phyloP scores from a whole-genome alignment of 768 basidiomycete species.

The Pulveroboletus sp. region DNA sequence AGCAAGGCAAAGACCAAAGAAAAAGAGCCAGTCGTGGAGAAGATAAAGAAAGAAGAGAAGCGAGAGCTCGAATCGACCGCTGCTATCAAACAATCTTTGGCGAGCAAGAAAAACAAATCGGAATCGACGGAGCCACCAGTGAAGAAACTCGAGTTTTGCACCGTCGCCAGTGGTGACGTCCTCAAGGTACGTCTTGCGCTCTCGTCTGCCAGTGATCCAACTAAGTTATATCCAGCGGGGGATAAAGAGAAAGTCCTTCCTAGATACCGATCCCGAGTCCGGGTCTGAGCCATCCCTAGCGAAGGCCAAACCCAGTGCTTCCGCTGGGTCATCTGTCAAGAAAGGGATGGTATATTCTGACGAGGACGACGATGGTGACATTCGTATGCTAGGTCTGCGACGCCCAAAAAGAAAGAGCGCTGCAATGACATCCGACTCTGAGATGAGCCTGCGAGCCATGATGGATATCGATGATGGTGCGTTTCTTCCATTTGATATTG shows the following conservation, averaged over 20 bases:
- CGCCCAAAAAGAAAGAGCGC: constrained; percentile 32
- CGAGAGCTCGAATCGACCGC: neutral
- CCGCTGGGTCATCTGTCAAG: constrained; percentile 30
- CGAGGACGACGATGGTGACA: constrained; percentile 48
- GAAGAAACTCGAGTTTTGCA: neutral
- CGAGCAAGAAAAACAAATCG: neutral
- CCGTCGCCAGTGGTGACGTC: neutral
- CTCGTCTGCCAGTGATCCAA: neutral
- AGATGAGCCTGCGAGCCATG: constrained; percentile 47
- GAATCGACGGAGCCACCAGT: neutral
- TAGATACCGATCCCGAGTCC: constrained; percentile 22
- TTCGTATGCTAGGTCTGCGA: constrained; percentile 20
- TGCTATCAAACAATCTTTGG: neutral
- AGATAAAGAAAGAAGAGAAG: constrained; percentile 15
- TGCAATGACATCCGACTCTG: constrained; percentile 40
- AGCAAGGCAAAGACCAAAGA: constrained; percentile 52
- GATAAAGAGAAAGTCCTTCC: constrained; percentile 42
- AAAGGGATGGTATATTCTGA: constrained; percentile 51
- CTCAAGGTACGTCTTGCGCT: constrained; percentile 2
- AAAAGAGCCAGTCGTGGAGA: constrained; percentile 10
- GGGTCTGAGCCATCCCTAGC: constrained; percentile 12
- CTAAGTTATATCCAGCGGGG: constrained; percentile 31
- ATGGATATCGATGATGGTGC: constrained; percentile 78
- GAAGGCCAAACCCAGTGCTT: constrained; percentile 9
- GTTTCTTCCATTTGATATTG: constrained; percentile 22